These are phyloP conservation scores for Neonectria hederae DNA, from an alignment of 2,329 filamentous ascomycete genomes.

Conservation along the genomic window DNA sequence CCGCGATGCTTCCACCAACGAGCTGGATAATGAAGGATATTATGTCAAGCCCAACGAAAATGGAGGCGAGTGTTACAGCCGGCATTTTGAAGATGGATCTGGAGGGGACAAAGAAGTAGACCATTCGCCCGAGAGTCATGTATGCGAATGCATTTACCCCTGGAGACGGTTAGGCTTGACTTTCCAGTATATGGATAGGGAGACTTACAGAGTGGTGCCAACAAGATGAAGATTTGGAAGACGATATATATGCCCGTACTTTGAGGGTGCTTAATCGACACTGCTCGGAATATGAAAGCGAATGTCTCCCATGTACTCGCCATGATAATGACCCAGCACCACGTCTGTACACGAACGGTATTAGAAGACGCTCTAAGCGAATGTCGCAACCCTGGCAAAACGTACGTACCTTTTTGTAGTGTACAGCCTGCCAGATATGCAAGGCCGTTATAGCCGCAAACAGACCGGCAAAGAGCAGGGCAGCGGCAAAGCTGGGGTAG, in stretches of 20 bases:
- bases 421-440: conserved; percentile 35
- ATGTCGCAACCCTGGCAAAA: conserved; percentile 2
- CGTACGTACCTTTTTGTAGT: conserved; percentile 36
- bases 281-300: conserved; percentile 34
- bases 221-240: conserved; percentile 38
- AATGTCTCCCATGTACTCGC: conserved; percentile 42
- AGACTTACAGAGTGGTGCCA: conserved; percentile 37
- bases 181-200: fast-evolving
- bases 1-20: conserved; percentile 44
- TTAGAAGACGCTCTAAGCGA: too few relatives aligned
- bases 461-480: conserved; percentile 40
- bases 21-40: conserved; percentile 49
- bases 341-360: conserved; percentile 29
- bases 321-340: conserved; percentile 51
- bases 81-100: conserved; percentile 50
- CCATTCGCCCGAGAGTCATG: conserved; percentile 57
- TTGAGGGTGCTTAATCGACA: conserved; percentile 36
- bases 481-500: conserved; percentile 46
- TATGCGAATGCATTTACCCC: conserved; percentile 59
- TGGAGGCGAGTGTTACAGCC: conserved; percentile 47
- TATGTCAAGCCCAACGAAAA: conserved; percentile 55
- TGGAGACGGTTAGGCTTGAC: conserved; percentile 20
- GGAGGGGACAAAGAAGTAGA: conserved; percentile 53
- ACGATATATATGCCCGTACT: conserved; percentile 29
- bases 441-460: conserved; percentile 35